Conservation (phyloP, 192 early-diverging fungal genomes). For the Backusella macrospora region DNA sequence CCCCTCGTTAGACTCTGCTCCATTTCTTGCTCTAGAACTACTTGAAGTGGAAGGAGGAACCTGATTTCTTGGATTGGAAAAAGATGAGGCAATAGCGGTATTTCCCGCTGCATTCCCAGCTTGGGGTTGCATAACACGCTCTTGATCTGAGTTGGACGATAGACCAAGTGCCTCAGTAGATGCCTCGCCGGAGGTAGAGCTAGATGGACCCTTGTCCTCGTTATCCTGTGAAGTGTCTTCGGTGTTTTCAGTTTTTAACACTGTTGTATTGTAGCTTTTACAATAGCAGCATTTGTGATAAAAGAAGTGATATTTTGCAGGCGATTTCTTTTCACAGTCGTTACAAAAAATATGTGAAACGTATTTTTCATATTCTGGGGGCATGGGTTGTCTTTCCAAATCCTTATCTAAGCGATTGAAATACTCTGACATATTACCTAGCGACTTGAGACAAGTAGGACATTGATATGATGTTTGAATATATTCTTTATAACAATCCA, state of each 20-base stretch:
- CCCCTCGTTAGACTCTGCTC: background rate
- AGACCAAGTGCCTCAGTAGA: background rate
- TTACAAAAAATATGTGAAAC: conserved; percentile 86
- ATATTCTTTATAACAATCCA: conserved; percentile 80
- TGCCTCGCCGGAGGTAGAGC: background rate
- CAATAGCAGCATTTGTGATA: conserved; percentile 94
- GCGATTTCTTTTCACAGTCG: conserved; percentile 88
- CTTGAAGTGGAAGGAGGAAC: background rate
- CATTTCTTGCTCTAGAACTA: background rate
- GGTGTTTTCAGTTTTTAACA: conserved; percentile 59
- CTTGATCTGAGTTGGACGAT: conserved; percentile 15
- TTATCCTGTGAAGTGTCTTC: conserved; percentile 8
- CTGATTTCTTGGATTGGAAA: background rate
- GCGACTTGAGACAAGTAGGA: conserved; percentile 91
- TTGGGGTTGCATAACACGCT: conserved; percentile 10
- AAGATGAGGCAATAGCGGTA: background rate
- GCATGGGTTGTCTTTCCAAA: conserved; percentile 85
- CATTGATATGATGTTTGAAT: conserved; percentile 93
- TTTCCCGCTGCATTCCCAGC: conserved; percentile 3
- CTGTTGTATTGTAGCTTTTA: conserved; percentile 89
- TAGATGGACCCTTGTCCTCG: background rate
- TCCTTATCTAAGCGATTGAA: conserved; percentile 84
- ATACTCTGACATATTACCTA: conserved; percentile 81
- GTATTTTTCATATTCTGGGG: conserved; percentile 80
- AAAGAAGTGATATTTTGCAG: conserved; percentile 90